Percentiles rank a stretch among this genome's conserved stretches.
phyloP scores from a whole-genome alignment of 2,329 filamentous ascomycete genomes.

The Cryphonectria carpinicola region DNA sequence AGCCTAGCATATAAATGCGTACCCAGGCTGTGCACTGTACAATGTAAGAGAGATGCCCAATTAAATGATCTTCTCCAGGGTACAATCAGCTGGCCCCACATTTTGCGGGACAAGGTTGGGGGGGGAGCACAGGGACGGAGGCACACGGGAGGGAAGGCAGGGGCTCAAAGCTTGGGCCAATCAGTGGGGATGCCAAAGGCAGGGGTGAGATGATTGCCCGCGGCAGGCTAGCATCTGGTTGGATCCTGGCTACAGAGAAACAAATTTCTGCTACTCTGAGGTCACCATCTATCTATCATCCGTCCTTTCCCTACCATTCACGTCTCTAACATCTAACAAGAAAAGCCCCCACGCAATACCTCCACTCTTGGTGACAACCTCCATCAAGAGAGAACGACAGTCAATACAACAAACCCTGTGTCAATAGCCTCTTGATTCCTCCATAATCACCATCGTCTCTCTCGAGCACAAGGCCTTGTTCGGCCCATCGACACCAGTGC shows the following conservation, averaged over 20 bases:
- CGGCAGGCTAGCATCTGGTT: not conserved
- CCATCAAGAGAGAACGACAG: not conserved
- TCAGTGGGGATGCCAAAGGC: not conserved
- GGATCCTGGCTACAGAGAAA: not conserved
- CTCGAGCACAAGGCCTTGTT: not conserved
- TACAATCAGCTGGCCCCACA: not conserved
- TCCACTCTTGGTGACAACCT: not conserved
- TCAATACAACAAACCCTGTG: not conserved
- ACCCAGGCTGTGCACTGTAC: no score
- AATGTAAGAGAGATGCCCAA: no score
- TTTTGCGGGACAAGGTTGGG: not conserved
- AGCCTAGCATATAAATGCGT: no score
- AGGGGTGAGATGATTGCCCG: not conserved
- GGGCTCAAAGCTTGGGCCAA: not conserved
- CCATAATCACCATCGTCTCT: not conserved
- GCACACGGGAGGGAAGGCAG: not conserved
- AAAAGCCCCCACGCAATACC: not conserved
- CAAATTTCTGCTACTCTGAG: constrained; percentile 20
- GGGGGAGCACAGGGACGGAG: no score
- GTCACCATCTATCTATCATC: constrained; percentile 8
- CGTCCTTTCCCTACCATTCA: not conserved
- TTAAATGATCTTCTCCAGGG: not conserved
- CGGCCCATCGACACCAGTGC: not conserved
- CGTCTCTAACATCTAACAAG: not conserved
- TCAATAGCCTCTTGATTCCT: not conserved